Conservation (phyloP, 2,329 filamentous ascomycete species). For the Colletotrichum orchidophilum region DNA sequence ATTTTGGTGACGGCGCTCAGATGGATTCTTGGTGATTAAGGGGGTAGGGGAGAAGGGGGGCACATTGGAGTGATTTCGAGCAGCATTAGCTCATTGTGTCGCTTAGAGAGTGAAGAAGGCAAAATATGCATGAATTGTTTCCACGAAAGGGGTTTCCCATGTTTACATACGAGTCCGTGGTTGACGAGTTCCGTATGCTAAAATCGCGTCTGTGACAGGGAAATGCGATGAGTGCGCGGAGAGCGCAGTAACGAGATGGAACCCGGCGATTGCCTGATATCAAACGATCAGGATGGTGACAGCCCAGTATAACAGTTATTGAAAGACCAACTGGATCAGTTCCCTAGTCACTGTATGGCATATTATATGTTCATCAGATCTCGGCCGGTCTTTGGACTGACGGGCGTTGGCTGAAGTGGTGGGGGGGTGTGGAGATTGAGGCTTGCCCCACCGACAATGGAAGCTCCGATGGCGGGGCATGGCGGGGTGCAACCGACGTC, state of each 20-base stretch:
- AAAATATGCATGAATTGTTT: not conserved
- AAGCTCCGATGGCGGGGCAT: constrained; percentile 36
- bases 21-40: not conserved
- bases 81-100: not conserved
- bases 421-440: not conserved
- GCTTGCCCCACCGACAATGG: not conserved
- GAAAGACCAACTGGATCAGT: not conserved
- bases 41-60: too few relatives aligned
- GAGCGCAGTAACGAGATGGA: not conserved
- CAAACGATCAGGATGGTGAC: not conserved
- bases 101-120: not conserved
- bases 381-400: constrained; percentile 20
- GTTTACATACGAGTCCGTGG: not conserved
- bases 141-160: not conserved
- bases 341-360: not conserved
- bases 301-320: not conserved
- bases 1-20: not conserved
- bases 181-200: not conserved
- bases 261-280: not conserved
- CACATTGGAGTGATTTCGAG: not conserved
- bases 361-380: not conserved
- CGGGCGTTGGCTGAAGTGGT: not conserved
- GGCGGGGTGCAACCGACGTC: constrained; percentile 34
- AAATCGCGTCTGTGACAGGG: too few relatives aligned
- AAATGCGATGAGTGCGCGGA: too few relatives aligned